Evolutionary conservation across 1,139 yeast genomes (phyloP).

Genomic region (Geotrichum fermentans): DNA sequence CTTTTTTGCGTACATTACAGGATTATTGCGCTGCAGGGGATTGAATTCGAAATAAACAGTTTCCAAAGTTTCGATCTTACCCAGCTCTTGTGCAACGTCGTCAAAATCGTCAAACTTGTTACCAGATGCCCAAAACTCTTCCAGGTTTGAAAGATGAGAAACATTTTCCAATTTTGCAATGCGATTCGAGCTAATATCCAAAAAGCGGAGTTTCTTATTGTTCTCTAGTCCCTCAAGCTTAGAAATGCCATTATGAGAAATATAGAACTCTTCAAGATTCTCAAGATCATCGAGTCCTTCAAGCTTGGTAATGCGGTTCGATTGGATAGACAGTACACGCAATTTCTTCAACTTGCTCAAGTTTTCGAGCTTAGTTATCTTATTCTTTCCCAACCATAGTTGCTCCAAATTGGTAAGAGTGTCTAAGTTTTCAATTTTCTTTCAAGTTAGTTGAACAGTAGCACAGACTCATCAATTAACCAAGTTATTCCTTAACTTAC

Average conservation of each 20-base stretch:
- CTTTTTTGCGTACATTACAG: slow-evolving; percentile 81
- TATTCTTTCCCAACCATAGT: slow-evolving; percentile 91
- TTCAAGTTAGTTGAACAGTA: no score
- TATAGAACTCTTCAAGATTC: slow-evolving; percentile 76
- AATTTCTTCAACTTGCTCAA: slow-evolving; percentile 58
- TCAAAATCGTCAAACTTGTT: slow-evolving; percentile 66
- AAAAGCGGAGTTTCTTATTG: slow-evolving; percentile 58
- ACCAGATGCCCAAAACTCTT: slow-evolving; percentile 92
- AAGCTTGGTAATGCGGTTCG: slow-evolving; percentile 71
- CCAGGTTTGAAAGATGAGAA: slow-evolving; percentile 59
- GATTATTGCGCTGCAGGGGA: slow-evolving; percentile 69
- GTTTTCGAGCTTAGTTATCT: slow-evolving; percentile 61
- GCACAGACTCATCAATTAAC: no score
- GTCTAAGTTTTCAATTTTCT: slow-evolving; percentile 53
- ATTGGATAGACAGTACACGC: slow-evolving; percentile 78
- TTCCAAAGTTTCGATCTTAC: slow-evolving; percentile 59
- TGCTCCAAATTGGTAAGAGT: slow-evolving; percentile 56
- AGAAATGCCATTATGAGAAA: slow-evolving; percentile 78
- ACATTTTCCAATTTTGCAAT: slow-evolving; percentile 60
- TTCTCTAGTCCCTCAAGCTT: slow-evolving; percentile 75
- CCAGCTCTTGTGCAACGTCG: slow-evolving; percentile 62
- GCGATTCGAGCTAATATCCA: slow-evolving; percentile 78
- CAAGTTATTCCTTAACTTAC: not conserved
- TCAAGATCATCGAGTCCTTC: slow-evolving; percentile 74
- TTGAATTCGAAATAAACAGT: slow-evolving; percentile 96